These are phyloP conservation scores for Monilinia laxa DNA, from an alignment of 2,329 filamentous ascomycete genomes.

Conservation along the genomic window DNA sequence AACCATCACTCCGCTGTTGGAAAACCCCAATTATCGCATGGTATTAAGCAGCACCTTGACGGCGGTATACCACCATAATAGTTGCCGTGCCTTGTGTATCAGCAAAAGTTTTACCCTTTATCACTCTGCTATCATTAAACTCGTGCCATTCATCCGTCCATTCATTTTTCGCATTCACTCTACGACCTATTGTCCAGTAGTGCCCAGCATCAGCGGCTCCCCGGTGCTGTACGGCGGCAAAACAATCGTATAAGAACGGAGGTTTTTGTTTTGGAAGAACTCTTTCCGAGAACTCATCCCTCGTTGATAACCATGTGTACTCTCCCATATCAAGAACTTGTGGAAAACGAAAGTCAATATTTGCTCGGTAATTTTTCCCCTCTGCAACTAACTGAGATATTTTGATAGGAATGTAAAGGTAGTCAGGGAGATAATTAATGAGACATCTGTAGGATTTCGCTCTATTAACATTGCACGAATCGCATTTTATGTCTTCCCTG, in stretches of 20 bases:
- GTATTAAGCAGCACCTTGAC: constrained; percentile 6
- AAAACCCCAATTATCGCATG: not conserved
- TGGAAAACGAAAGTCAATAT: constrained; percentile 9
- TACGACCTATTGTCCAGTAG: constrained; percentile 20
- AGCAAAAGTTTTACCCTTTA: constrained; percentile 3
- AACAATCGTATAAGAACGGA: constrained; percentile 22
- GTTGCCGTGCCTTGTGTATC: constrained; percentile 12
- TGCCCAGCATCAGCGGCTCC: constrained; percentile 2
- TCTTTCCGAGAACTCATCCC: constrained; percentile 6
- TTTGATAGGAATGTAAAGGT: constrained; percentile 13
- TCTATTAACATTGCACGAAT: not conserved
- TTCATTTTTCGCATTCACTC: constrained; percentile 10
- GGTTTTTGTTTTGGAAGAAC: constrained; percentile 16
- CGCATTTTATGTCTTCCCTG: not conserved
- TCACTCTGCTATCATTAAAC: constrained; percentile 17
- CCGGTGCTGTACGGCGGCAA: constrained; percentile 5
- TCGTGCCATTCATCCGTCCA: constrained; percentile 21
- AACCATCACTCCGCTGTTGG: not conserved
- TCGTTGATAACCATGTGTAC: constrained; percentile 19
- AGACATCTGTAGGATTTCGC: not conserved
- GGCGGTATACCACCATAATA: constrained; percentile 14
- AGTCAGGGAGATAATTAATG: constrained; percentile 13
- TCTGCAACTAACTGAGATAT: not conserved
- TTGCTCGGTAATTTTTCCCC: not conserved
- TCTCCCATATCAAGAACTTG: constrained; percentile 15